Conservation (phyloP, 2,329 filamentous ascomycete species). For the Aspergillus latus region DNA sequence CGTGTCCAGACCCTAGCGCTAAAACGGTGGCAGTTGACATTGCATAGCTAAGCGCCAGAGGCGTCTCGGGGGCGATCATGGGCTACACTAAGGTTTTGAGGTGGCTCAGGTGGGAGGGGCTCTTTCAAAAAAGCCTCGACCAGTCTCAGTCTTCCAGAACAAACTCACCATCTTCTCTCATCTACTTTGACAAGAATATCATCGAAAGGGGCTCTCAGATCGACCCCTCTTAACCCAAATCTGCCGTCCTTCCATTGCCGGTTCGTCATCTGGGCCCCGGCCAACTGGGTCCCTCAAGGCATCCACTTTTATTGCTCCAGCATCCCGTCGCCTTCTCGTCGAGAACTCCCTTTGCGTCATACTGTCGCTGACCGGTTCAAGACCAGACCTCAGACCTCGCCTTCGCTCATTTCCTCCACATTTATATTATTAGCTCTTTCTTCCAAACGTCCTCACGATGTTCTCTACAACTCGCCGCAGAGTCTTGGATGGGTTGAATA, state of each 20-base stretch:
- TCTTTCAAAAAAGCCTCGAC: not conserved
- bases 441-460: constrained; percentile 34
- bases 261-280: not conserved
- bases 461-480: constrained; percentile 42
- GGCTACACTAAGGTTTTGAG: not conserved
- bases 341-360: constrained; percentile 39
- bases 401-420: constrained; percentile 24
- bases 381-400: constrained; percentile 14
- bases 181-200: not conserved
- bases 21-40: constrained; percentile 1
- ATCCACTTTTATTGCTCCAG: constrained; percentile 4
- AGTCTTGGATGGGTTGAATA: constrained; percentile 47
- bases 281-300: constrained; percentile 8
- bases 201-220: not conserved
- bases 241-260: constrained; percentile 1
- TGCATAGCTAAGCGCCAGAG: not conserved
- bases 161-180: not conserved
- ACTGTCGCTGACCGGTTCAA: constrained; percentile 31
- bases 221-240: not conserved
- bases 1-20: not conserved
- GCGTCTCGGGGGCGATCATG: not conserved
- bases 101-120: not conserved
- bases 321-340: not conserved
- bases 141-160: not conserved
- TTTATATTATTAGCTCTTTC: constrained; percentile 18